Percentiles rank a stretch among this genome's conserved stretches.
These are phyloP conservation scores for Candida nanaspora DNA, from an alignment of 805 yeast genomes.

Conservation along the genomic window DNA sequence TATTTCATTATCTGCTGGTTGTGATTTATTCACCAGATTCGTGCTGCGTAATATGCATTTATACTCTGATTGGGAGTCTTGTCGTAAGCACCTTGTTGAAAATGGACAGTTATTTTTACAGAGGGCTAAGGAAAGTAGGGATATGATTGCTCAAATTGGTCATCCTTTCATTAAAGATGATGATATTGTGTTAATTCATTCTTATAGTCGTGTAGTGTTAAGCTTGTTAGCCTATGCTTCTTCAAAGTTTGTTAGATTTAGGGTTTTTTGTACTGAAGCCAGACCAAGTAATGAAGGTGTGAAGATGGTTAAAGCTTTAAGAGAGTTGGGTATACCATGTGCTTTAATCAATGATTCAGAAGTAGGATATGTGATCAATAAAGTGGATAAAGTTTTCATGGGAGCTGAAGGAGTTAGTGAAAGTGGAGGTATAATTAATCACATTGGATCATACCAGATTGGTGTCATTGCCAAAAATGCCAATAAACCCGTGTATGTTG, in stretches of 20 bases:
- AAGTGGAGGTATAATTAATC: conserved; percentile 95
- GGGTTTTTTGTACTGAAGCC: conserved; percentile 90
- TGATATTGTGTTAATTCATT: conserved; percentile 84
- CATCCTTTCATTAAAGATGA: conserved; percentile 87
- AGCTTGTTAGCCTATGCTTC: conserved; percentile 73
- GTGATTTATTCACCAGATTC: conserved; percentile 92
- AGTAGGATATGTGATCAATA: conserved; percentile 86
- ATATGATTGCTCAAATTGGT: conserved; percentile 82
- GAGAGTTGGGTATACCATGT: conserved; percentile 74
- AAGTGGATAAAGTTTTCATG: conserved; percentile 86
- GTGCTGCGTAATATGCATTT: conserved; percentile 84
- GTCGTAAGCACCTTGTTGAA: conserved; percentile 79
- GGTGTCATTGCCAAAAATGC: conserved; percentile 89
- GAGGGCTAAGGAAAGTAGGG: conserved; percentile 86
- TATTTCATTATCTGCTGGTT: conserved; percentile 91
- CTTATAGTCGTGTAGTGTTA: conserved; percentile 84
- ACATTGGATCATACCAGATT: conserved; percentile 89
- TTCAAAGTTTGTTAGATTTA: conserved; percentile 68
- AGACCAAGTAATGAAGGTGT: conserved; percentile 84
- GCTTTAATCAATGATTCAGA: conserved; percentile 86
- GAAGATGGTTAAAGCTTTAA: conserved; percentile 60
- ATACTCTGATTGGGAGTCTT: conserved; percentile 91
- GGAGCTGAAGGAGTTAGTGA: conserved; percentile 99
- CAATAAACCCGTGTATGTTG: conserved; percentile 89
- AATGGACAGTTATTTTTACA: conserved; percentile 89